Conservation (phyloP, 768 basidiomycete genomes). For the Trametes elegans region DNA sequence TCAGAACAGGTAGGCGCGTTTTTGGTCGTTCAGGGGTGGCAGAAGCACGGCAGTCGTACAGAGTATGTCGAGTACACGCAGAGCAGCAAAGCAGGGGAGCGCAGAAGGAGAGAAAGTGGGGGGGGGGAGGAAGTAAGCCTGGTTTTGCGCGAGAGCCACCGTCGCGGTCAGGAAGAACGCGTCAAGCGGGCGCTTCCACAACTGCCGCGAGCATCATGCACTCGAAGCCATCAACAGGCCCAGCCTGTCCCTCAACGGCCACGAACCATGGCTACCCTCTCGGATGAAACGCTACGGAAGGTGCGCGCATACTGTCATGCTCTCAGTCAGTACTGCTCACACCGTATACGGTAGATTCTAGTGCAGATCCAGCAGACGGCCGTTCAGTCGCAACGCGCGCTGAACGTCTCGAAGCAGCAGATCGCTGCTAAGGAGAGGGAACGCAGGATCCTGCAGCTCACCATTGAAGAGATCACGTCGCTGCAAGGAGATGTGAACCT, state of each 20-base stretch:
- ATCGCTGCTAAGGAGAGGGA: slow-evolving; percentile 81
- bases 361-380: slow-evolving; percentile 92
- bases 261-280: slow-evolving; percentile 32
- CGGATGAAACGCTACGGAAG: slow-evolving; percentile 81
- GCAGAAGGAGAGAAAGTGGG: no score
- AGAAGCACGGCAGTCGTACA: neutral
- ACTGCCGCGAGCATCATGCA: slow-evolving; percentile 5
- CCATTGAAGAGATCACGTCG: slow-evolving; percentile 75
- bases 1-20: neutral
- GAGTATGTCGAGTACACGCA: neutral
- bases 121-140: neutral
- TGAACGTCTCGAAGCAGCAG: slow-evolving; percentile 75
- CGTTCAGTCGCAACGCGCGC: slow-evolving; percentile 76
- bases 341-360: slow-evolving; percentile 61
- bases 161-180: slow-evolving; percentile 19
- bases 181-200: slow-evolving; percentile 15
- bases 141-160: slow-evolving; percentile 17
- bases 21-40: neutral
- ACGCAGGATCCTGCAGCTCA: slow-evolving; percentile 84
- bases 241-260: neutral
- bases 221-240: neutral
- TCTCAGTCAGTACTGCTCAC: neutral
- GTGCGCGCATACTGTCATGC: slow-evolving; percentile 34
- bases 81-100: neutral
- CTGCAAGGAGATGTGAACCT: slow-evolving; percentile 75